Base-by-base conservation (phyloP, 2,329 filamentous ascomycete genomes). In the Grosmannia penicillata region DNA sequence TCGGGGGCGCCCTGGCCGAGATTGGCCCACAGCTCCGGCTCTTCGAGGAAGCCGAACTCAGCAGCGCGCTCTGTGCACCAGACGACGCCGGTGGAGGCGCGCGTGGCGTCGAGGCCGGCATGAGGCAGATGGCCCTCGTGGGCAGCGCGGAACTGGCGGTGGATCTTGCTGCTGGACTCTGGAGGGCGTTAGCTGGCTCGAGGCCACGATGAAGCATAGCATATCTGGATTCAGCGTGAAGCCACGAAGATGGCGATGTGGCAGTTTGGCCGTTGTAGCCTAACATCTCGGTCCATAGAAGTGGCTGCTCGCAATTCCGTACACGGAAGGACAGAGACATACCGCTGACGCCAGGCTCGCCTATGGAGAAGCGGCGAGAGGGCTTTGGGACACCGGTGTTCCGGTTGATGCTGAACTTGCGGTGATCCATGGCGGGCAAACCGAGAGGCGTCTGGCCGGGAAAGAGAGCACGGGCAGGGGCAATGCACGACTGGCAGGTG, bases 1-100 rank as follows among this genome's bases (percentile, higher is more conserved):
- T 95, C 86, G 31, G 87, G 87, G 14, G 87, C 87, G 49, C 87
- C 87, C 63, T 95, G 89, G 24, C 89, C 89, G 38, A 96, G 67
- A 56, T 96, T 96, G 42, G 89, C 86, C 89, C 89, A 95, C 46
- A 68, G 61, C 3, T 81, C 70, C 10, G 85, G 87, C 48, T 87
- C 70, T 4, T 95, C 87, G 36, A 75, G 64, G 63, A 81, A 95
- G 50, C 89, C 89, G 61, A 89, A 82, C 60, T 95, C 86, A 56
- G 77, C 74, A 39, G 87, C 87, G 49, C 84, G 79, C 62, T 91
- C 82, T 4, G 79, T 85, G 47, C 80, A 86, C 89, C 89, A 95
- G 46, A 95, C 82, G 4, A 95, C 89, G 59, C 89, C 89, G 13
- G 89, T 96, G 14, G 83, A 93, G 32, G 85, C 82, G 57, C 86